phyloP scores from a whole-genome alignment of 371 early-diverging fungal species.

The Entomophthora muscae region DNA sequence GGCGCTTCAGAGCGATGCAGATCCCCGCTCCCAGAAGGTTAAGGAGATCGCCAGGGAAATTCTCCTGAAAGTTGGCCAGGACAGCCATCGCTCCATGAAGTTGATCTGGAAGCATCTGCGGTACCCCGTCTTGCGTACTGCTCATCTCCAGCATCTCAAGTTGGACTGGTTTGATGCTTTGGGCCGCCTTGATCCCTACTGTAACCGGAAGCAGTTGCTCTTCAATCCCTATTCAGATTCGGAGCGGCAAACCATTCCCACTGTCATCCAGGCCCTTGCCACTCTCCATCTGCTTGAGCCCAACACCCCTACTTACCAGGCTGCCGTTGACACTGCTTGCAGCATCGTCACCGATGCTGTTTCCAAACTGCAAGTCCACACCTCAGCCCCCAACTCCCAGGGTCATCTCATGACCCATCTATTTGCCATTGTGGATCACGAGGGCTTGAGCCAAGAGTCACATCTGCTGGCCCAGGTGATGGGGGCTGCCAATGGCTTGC shows the following conservation, averaged over 20 bases:
- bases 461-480: neutral
- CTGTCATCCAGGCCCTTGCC: neutral
- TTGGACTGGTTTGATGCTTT: neutral
- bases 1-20: neutral
- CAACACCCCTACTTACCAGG: neutral
- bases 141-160: neutral
- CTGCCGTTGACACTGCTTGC: neutral
- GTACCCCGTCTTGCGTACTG: neutral
- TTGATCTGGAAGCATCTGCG: constrained; percentile 3
- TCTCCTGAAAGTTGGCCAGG: neutral
- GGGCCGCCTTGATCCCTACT: neutral
- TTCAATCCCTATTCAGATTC: neutral
- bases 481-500: neutral
- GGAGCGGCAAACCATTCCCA: neutral
- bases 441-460: neutral
- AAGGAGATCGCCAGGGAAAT: neutral
- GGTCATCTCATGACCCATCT: neutral
- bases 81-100: neutral
- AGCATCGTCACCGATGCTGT: neutral
- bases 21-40: neutral
- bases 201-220: neutral
- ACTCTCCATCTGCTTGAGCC: neutral
- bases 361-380: neutral
- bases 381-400: neutral
- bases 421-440: neutral